Percentiles rank a stretch among this genome's conserved stretches.
phyloP scores from a whole-genome alignment of 1,284 basidiomycete species.

The Ustilago cynodontis region DNA sequence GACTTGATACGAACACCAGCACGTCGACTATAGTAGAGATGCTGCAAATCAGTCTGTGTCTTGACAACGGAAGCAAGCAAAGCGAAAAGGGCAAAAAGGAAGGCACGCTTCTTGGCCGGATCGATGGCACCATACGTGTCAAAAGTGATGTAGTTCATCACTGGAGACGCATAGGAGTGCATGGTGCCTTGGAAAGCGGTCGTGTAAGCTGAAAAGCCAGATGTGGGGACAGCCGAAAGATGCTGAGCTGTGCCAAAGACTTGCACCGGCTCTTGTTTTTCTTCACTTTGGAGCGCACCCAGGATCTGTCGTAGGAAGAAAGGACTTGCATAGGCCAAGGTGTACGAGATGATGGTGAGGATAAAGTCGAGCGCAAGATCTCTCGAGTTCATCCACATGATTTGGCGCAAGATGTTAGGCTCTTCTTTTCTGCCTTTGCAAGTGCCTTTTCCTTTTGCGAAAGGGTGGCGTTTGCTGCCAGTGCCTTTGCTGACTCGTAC shows the following conservation, averaged over 20 bases:
- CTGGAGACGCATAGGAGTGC: constrained; percentile 1
- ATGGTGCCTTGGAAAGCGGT: background rate
- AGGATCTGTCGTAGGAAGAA: constrained; percentile 57
- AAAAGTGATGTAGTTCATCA: constrained; percentile 3
- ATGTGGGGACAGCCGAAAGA: background rate
- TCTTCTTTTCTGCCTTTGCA: constrained; percentile 36
- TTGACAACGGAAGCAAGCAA: constrained; percentile 43
- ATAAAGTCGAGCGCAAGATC: constrained; percentile 44
- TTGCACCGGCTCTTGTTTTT: background rate
- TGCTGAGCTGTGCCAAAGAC: background rate
- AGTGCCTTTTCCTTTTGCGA: constrained; percentile 3
- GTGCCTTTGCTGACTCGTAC: constrained; percentile 14
- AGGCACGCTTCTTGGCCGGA: constrained; percentile 36
- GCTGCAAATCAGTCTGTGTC: constrained; percentile 76
- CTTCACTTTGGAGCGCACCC: constrained; percentile 19
- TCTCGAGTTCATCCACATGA: constrained; percentile 42
- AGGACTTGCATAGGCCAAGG: constrained; percentile 43
- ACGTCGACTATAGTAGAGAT: constrained; percentile 79
- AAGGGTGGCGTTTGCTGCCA: constrained; percentile 4
- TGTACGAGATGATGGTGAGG: constrained; percentile 52
- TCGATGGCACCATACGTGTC: constrained; percentile 9
- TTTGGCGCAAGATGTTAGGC: constrained; percentile 29
- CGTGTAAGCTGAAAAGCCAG: background rate
- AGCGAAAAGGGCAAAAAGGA: constrained; percentile 46
- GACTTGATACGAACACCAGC: constrained; percentile 78